Conservation (phyloP, 208 protist genomes). For the Acanthamoeba healyi region DNA sequence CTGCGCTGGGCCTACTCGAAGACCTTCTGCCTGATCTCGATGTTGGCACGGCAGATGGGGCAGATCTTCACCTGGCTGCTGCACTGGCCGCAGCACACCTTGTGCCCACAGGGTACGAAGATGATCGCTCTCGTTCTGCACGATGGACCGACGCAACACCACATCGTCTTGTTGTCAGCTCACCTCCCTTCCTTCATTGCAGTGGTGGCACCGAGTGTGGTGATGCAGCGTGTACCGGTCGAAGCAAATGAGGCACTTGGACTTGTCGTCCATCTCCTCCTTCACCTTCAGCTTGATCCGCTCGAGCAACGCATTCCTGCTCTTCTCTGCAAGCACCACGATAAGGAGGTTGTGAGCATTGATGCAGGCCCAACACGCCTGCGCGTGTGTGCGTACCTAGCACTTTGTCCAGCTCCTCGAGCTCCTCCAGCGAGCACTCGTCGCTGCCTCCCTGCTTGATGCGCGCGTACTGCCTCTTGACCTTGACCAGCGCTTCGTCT, state of each 20-base stretch:
- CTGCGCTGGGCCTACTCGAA: constrained; percentile 40
- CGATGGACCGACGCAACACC: too few species aligned
- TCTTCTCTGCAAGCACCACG: constrained; percentile 44
- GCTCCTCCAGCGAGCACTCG: constrained; percentile 30
- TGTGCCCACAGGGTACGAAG: constrained; percentile 37
- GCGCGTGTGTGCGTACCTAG: constrained; percentile 4
- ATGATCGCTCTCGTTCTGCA: constrained; percentile 23
- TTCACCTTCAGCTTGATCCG: constrained; percentile 40
- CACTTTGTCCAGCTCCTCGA: not conserved
- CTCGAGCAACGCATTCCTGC: not conserved
- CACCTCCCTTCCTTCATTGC: too few species aligned
- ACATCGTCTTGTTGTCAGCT: too few species aligned
- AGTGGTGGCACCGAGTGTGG: not conserved
- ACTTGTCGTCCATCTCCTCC: constrained; percentile 34
- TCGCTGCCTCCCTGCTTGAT: constrained; percentile 9
- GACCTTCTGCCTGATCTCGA: constrained; percentile 53
- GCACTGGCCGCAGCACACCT: constrained; percentile 9
- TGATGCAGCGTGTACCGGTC: not conserved
- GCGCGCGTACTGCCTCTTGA: not conserved
- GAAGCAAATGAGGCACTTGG: constrained; percentile 24
- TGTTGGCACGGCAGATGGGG: constrained; percentile 35
- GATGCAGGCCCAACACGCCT: too few species aligned
- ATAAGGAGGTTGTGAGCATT: too few species aligned
- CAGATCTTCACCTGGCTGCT: constrained; percentile 44
- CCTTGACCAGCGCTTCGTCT: not conserved